A percentile compares a stretch with the other conserved stretches of the same genome.
Conservation (phyloP, 352 stramenopile genomes). For the Blastocystis sp. region DNA sequence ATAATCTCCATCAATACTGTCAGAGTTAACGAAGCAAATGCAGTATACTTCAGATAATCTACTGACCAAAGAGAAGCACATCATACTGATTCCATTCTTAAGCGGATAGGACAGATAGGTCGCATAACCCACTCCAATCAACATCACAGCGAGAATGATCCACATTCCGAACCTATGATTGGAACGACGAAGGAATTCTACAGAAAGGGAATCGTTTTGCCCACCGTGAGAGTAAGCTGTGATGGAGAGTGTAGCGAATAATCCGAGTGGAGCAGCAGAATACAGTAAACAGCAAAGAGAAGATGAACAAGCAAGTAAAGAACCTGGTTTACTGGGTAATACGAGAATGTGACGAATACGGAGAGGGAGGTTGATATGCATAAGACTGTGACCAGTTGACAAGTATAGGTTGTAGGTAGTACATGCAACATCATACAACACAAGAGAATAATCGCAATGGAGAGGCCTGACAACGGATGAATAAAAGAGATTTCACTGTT, state of each 20-base stretch:
- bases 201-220: constrained; percentile 15
- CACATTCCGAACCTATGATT: neutral
- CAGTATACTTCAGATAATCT: constrained; percentile 42
- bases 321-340: neutral
- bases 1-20: neutral
- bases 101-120: constrained; percentile 20
- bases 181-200: neutral
- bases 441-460: neutral
- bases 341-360: neutral
- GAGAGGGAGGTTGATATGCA: neutral
- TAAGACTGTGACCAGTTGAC: neutral
- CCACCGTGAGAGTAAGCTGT: neutral
- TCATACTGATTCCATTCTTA: constrained; percentile 39
- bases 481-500: neutral
- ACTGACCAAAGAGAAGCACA: neutral
- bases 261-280: neutral
- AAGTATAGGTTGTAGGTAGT: neutral
- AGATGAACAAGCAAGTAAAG: neutral
- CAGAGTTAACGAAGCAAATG: neutral
- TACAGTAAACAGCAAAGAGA: neutral
- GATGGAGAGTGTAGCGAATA: neutral
- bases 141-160: neutral
- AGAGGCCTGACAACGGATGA: neutral
- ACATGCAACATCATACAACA: neutral
- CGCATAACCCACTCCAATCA: neutral